Evolutionary conservation across 371 early-diverging fungal genomes (phyloP).

Genomic region (Circinella minor): DNA sequence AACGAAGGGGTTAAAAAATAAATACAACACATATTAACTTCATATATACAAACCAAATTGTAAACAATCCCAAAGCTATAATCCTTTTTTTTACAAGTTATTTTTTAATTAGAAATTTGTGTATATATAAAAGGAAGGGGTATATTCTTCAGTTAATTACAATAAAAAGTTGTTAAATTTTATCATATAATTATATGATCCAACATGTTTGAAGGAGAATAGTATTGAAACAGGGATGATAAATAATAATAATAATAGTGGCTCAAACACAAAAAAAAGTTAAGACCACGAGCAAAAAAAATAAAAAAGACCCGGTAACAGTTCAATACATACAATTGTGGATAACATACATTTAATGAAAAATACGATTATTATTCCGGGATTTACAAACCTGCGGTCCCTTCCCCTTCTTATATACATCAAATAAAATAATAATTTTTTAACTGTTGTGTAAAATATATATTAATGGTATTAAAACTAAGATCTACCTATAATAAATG

Average conservation of each 20-base stretch:
- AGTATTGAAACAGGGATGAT: background rate
- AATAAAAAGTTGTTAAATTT: no score
- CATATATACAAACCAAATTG: no score
- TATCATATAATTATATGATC: background rate
- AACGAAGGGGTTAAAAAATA: background rate
- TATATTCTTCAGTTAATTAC: no score
- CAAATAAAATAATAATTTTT: background rate
- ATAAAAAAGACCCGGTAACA: background rate
- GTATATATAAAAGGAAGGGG: no score
- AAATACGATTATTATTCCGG: constrained; percentile 10
- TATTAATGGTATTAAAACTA: no score
- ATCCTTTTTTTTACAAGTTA: no score
- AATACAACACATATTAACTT: no score
- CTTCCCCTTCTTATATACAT: background rate
- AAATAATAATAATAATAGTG: background rate
- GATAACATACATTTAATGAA: constrained; percentile 7
- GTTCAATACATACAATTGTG: constrained; percentile 4
- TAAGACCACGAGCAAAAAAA: background rate
- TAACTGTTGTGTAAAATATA: no score
- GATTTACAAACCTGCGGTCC: constrained; percentile 8
- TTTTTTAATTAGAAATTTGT: no score
- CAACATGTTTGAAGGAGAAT: constrained; percentile 1
- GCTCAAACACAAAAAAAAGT: background rate
- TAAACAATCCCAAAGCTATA: no score
- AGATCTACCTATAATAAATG: no score